Evolutionary conservation across 306 rosid genomes (phyloP).

Genomic region (Castanea sativa): DNA sequence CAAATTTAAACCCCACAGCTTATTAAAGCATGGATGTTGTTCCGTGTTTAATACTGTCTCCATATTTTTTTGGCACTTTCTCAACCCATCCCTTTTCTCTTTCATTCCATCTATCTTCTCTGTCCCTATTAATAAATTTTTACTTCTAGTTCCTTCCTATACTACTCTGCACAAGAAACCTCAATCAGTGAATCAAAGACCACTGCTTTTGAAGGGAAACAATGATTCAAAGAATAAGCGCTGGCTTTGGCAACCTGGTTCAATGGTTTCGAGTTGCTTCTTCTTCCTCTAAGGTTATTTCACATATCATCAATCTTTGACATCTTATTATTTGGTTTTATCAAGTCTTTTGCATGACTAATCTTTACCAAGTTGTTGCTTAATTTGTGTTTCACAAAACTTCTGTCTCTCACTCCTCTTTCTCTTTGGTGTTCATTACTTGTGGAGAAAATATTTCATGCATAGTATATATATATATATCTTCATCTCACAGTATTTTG

Average conservation of each 20-base stretch:
- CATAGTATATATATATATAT: too few species aligned
- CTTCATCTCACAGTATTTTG: too few species aligned
- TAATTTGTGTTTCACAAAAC: too few species aligned
- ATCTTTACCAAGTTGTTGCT: too few species aligned
- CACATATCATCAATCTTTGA: too few species aligned
- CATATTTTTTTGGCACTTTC: not conserved
- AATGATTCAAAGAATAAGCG: slow-evolving; percentile 35
- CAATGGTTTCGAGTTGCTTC: slow-evolving; percentile 4
- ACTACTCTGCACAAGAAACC: not conserved
- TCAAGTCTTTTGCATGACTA: too few species aligned
- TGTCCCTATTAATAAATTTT: not conserved
- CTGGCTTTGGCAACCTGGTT: slow-evolving; percentile 6
- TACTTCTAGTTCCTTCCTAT: not conserved
- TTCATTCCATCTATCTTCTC: not conserved
- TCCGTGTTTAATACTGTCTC: not conserved
- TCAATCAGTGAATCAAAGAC: not conserved
- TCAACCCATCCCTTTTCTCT: not conserved
- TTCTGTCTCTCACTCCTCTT: too few species aligned
- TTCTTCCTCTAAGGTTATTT: not conserved
- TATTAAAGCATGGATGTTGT: not conserved
- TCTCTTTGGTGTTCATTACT: too few species aligned
- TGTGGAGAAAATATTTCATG: too few species aligned
- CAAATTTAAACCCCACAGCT: too few species aligned
- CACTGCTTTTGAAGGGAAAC: not conserved
- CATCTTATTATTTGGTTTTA: too few species aligned